Base-by-base conservation (phyloP, 805 yeast species). In the Priceomyces haplophilus region DNA sequence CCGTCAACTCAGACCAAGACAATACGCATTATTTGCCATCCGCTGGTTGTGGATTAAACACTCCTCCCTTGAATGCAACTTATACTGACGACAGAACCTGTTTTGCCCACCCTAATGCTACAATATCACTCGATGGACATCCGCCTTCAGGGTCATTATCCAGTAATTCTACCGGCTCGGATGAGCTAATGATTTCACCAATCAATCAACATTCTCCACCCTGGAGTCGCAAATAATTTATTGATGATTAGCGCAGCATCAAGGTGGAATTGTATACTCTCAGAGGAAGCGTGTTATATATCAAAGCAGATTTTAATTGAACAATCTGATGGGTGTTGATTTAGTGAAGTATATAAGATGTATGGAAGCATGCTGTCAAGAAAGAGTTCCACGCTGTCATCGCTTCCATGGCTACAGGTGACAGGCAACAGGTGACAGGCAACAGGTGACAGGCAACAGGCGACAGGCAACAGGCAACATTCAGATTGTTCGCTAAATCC, bases 51-150 rank as follows among this genome's bases (percentile, higher is more conserved):
- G 67, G 70, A 6, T 50, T 54, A 18, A 54, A 49, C 32, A 67
- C 72, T 7, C 72, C 69, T 17, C 59, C 62, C 3, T 40, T 52
- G 3, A 49, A 52, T 44, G 42, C 48, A 2, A 37, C 50, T 2
- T 58, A 50, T 42, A 48, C 48, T 7, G 75, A 69, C 30, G 70
- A 65, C 35, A 50, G 72, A 25, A 61, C 67, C 25, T 67, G 71
- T 49, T 69, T 51, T 46, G 74, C 76, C 3, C 76, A 70, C 49
- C 76, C 76, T 2, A 62, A 68, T 43, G 74, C 75, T 20, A 62
- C 56, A 33, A 60, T 70, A 4, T 52, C 56, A 15, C 48, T 61
- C 31, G 43, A 49, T 25, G 52, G 30, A 7, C 30, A 23, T 8
- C 11, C 12, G 3, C 11, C 39, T 20, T 17, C 23, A 5, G 5